Percentiles rank a stretch among this genome's conserved stretches.
phyloP scores from a whole-genome alignment of 139 green algal genomes.

The Penium margaritaceum region DNA sequence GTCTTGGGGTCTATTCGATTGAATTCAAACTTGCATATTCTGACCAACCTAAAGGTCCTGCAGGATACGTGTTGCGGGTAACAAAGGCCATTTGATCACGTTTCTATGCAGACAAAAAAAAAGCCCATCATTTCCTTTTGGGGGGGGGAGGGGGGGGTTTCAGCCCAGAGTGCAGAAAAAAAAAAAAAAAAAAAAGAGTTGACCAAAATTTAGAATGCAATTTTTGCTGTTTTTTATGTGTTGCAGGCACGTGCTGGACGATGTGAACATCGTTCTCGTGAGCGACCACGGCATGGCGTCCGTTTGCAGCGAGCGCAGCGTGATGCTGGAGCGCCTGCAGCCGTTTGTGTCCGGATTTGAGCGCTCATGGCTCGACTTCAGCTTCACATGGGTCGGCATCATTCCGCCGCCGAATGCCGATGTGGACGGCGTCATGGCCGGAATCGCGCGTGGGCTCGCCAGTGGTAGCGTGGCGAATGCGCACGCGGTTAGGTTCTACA shows the following conservation, averaged over 20 bases:
- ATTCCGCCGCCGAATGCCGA: constrained; percentile 26
- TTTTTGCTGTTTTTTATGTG: no score
- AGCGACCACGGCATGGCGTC: constrained; percentile 40
- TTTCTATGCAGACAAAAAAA: no score
- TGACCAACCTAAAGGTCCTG: no score
- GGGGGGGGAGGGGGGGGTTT: no score
- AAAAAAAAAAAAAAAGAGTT: no score
- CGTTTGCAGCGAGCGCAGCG: constrained; percentile 8
- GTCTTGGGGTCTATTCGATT: no score
- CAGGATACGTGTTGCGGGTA: no score
- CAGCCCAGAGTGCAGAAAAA: no score
- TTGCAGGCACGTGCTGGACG: constrained; percentile 18
- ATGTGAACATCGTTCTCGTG: constrained; percentile 31
- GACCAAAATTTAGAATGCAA: no score
- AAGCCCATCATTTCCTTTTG: no score
- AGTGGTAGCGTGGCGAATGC: constrained; percentile 2
- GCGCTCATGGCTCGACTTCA: constrained; percentile 21
- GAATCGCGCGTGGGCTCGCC: neutral
- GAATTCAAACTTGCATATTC: no score
- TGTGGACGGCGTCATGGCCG: neutral
- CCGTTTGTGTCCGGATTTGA: constrained; percentile 7
- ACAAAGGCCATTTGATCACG: no score
- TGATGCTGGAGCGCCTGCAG: constrained; percentile 31
- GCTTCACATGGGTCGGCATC: constrained; percentile 21
- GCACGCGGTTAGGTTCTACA: constrained; percentile 3